A percentile compares a stretch with the other conserved stretches of the same genome.
These are phyloP conservation scores for Scheffersomyces illinoinensis DNA, from an alignment of 1,139 yeast species.

Conservation along the genomic window DNA sequence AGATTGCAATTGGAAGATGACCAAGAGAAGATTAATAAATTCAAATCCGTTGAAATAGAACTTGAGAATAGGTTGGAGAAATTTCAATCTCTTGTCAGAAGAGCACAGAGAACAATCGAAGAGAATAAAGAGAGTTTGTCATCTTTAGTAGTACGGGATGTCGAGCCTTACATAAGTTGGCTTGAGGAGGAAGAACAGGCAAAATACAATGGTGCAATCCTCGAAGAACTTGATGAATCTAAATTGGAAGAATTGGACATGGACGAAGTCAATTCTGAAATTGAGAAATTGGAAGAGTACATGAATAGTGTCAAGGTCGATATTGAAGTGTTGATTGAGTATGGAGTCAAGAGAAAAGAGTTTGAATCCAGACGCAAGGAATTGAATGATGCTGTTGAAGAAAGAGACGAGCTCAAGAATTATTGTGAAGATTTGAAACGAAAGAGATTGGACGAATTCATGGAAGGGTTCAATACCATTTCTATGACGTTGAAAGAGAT, in stretches of 20 bases:
- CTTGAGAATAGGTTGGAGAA: constrained; percentile 66
- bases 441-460: constrained; percentile 81
- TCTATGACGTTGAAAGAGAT: constrained; percentile 90
- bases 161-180: constrained; percentile 52
- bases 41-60: constrained; percentile 71
- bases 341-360: constrained; percentile 66
- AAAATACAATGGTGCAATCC: constrained; percentile 33
- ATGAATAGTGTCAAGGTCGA: constrained; percentile 66
- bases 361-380: constrained; percentile 63
- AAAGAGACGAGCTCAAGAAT: constrained; percentile 66
- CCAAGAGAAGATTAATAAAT: constrained; percentile 55
- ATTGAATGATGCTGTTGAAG: constrained; percentile 63
- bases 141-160: constrained; percentile 52
- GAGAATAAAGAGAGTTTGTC: constrained; percentile 39
- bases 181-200: constrained; percentile 38
- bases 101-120: constrained; percentile 39
- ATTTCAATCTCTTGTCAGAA: constrained; percentile 42
- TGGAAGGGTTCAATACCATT: constrained; percentile 87
- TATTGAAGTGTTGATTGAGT: constrained; percentile 74
- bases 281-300: constrained; percentile 56
- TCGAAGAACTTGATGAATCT: constrained; percentile 50
- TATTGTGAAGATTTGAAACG: constrained; percentile 71
- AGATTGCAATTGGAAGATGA: constrained; percentile 52
- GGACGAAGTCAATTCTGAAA: constrained; percentile 50
- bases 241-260: constrained; percentile 55